These are phyloP conservation scores for Boletus semigastroideus DNA, from an alignment of 1,284 basidiomycete genomes.

Conservation along the genomic window DNA sequence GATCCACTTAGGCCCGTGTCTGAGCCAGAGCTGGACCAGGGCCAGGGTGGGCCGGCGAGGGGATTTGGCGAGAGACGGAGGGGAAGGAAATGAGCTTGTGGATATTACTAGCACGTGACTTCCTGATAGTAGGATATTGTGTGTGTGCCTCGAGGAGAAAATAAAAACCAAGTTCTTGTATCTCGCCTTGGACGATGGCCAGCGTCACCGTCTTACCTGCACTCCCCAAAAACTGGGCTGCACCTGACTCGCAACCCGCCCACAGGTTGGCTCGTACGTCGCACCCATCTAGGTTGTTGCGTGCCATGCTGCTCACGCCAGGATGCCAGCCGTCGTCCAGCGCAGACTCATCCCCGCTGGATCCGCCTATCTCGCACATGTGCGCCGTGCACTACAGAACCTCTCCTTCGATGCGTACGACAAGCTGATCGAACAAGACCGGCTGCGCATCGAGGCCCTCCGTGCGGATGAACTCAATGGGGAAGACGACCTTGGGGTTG, in stretches of 20 bases:
- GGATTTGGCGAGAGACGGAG: constrained; percentile 28
- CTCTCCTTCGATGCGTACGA: constrained; percentile 84
- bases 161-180: neutral
- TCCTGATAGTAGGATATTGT: neutral
- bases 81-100: constrained; percentile 11
- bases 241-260: constrained; percentile 13
- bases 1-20: constrained; percentile 27
- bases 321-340: constrained; percentile 25
- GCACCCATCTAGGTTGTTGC: neutral
- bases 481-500: constrained; percentile 89
- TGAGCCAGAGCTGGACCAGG: constrained; percentile 5
- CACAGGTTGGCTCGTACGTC: constrained; percentile 29
- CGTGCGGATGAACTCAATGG: constrained; percentile 56
- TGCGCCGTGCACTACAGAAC: constrained; percentile 71
- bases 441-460: constrained; percentile 50
- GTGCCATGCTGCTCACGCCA: constrained; percentile 7
- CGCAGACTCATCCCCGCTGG: constrained; percentile 74
- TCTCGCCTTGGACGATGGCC: constrained; percentile 18
- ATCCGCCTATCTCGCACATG: constrained; percentile 79
- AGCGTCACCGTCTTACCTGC: constrained; percentile 23
- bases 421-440: constrained; percentile 56
- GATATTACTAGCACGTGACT: constrained; percentile 17
- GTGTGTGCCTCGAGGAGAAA: neutral
- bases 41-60: constrained; percentile 9
- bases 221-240: constrained; percentile 23